phyloP scores from a whole-genome alignment of 768 basidiomycete genomes.

The Suillus discolor region DNA sequence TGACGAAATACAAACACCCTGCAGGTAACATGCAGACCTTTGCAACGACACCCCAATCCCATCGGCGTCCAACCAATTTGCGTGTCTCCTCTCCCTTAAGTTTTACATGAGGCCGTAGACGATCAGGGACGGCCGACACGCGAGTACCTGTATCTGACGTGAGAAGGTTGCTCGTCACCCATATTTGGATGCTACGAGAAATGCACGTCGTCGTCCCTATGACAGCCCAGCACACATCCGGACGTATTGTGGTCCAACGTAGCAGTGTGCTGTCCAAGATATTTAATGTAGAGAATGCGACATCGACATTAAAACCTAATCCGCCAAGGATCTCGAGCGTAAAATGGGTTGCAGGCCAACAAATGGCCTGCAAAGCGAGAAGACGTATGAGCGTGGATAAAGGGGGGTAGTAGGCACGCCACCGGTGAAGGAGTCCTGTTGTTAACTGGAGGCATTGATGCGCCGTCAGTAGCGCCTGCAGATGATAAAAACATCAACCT shows the following conservation, averaged over 20 bases:
- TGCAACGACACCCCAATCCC: slow-evolving; percentile 81
- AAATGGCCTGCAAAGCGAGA: slow-evolving; percentile 91
- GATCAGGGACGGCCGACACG: slow-evolving; percentile 18
- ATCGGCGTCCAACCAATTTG: slow-evolving; percentile 54
- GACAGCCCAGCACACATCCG: slow-evolving; percentile 87
- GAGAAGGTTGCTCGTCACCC: slow-evolving; percentile 91
- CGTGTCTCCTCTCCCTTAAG: slow-evolving; percentile 21
- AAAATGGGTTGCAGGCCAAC: slow-evolving; percentile 92
- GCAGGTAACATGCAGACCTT: slow-evolving; percentile 74
- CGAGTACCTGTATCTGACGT: slow-evolving; percentile 14
- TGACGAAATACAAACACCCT: slow-evolving; percentile 73
- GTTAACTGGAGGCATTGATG: slow-evolving; percentile 88
- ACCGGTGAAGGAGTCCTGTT: slow-evolving; percentile 86
- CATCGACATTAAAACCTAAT: slow-evolving; percentile 22
- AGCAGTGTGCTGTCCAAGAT: slow-evolving; percentile 31
- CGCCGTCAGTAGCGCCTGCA: slow-evolving; percentile 81
- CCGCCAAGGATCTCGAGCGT: slow-evolving; percentile 73
- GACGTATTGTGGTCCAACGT: slow-evolving; percentile 56
- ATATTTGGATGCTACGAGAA: slow-evolving; percentile 85
- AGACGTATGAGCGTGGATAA: slow-evolving; percentile 89
- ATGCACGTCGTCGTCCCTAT: slow-evolving; percentile 89
- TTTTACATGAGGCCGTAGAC: slow-evolving; percentile 25
- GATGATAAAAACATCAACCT: neutral
- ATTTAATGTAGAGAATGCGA: slow-evolving; percentile 10
- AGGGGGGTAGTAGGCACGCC: slow-evolving; percentile 90